A percentile compares a stretch with the other conserved stretches of the same genome.
Evolutionary conservation across 768 basidiomycete species (phyloP).

Genomic region (Gloeophyllum trabeum): DNA sequence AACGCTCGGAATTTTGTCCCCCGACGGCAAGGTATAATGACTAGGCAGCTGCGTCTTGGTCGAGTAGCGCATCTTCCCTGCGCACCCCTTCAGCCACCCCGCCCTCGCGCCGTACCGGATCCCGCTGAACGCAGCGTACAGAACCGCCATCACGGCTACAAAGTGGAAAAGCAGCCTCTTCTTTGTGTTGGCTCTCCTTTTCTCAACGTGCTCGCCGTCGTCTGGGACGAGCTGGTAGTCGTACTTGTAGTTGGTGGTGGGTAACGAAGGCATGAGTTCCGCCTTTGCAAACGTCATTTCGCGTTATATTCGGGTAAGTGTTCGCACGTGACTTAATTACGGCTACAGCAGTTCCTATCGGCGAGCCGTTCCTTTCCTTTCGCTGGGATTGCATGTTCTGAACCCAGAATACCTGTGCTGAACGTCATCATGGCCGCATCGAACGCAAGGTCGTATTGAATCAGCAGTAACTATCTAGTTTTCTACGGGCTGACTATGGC

Average conservation of each 20-base stretch:
- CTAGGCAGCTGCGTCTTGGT: slow-evolving; percentile 22
- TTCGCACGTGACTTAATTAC: too few relatives aligned
- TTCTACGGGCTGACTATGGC: not conserved
- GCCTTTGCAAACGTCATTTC: too few relatives aligned
- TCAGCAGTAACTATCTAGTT: too few relatives aligned
- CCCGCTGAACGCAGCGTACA: slow-evolving; percentile 13
- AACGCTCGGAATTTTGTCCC: slow-evolving; percentile 55
- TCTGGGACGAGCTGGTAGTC: too few relatives aligned
- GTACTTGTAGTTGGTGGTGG: too few relatives aligned
- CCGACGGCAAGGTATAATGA: slow-evolving; percentile 51
- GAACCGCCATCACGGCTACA: slow-evolving; percentile 10
- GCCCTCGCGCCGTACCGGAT: slow-evolving; percentile 3
- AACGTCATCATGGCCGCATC: not conserved
- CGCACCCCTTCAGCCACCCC: slow-evolving; percentile 4
- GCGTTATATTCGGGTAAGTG: too few relatives aligned
- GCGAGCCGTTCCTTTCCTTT: too few relatives aligned
- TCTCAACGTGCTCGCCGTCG: slow-evolving; percentile 2
- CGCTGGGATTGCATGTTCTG: too few relatives aligned
- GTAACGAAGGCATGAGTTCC: too few relatives aligned
- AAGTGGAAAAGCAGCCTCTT: slow-evolving; percentile 15
- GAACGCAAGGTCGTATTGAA: not conserved
- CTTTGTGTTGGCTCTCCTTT: slow-evolving; percentile 5
- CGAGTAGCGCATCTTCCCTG: slow-evolving; percentile 12
- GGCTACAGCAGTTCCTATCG: too few relatives aligned
- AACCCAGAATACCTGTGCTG: too few relatives aligned